Percentiles rank a stretch among this genome's conserved stretches.
Evolutionary conservation across 176 grass and related monocot species (phyloP).

Genomic region (Hsuehochloa calcarea): DNA sequence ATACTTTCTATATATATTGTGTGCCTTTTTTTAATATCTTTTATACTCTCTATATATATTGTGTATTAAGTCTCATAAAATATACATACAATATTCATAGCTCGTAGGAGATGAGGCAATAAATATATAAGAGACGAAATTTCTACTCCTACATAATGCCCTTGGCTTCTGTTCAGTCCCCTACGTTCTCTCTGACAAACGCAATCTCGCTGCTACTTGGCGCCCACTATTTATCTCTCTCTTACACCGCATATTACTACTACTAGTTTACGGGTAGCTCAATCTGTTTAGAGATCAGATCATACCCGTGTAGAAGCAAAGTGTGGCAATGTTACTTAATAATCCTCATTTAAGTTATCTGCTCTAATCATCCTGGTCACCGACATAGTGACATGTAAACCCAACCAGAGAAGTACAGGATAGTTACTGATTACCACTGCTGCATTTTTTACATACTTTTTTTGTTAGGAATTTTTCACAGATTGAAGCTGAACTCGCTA

Average conservation of each 20-base stretch:
- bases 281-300: neutral
- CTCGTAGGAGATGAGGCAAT: too few species aligned
- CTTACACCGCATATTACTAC: neutral
- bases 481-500: neutral
- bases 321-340: neutral
- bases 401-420: neutral
- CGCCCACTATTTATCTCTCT: neutral
- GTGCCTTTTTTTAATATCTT: too few species aligned
- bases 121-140: neutral
- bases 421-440: neutral
- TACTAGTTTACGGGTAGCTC: constrained; percentile 9
- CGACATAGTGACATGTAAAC: neutral
- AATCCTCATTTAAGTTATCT: neutral
- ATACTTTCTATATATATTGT: too few species aligned
- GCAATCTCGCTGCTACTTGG: neutral
- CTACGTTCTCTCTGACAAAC: constrained; percentile 32
- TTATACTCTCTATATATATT: too few species aligned
- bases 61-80: too few species aligned
- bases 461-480: neutral
- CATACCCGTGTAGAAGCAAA: neutral
- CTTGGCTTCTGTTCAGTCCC: neutral
- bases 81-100: too few species aligned
- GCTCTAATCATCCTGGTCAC: neutral
- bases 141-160: neutral
- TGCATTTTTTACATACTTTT: neutral